A percentile compares a stretch with the other conserved stretches of the same genome.
Conservation (phyloP, 208 protist genomes). For the Zelonia costaricensis region DNA sequence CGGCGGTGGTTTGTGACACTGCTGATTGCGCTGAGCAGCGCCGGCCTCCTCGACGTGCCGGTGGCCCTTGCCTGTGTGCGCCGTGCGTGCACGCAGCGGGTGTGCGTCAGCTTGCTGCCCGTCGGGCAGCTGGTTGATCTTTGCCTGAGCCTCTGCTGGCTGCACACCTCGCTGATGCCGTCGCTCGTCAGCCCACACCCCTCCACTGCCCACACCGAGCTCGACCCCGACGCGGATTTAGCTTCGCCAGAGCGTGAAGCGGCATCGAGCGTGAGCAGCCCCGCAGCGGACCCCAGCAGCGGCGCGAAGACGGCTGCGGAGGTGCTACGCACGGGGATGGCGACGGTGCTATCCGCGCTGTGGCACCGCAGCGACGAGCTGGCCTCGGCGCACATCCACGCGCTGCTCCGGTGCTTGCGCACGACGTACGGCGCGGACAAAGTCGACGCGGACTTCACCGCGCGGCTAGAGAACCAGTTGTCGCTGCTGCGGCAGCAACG, state of each 20-base stretch:
- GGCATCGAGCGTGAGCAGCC: background rate
- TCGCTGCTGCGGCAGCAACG: background rate
- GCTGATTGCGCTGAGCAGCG: conserved; percentile 42
- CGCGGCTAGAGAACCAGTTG: conserved; percentile 55
- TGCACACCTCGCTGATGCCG: conserved; percentile 26
- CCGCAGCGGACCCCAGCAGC: no score
- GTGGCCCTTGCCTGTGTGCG: conserved; percentile 51
- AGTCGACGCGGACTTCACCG: conserved; percentile 73
- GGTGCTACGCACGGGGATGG: conserved; percentile 31
- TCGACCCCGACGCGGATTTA: no score
- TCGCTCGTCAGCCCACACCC: no score
- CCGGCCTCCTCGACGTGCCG: conserved; percentile 38
- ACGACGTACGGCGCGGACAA: conserved; percentile 50
- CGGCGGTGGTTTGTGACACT: conserved; percentile 47
- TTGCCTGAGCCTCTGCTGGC: conserved; percentile 53
- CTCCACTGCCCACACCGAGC: no score
- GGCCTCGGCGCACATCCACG: conserved; percentile 38
- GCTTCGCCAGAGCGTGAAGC: background rate
- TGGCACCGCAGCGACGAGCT: conserved; percentile 79
- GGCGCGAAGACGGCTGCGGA: background rate
- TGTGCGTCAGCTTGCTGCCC: conserved; percentile 31
- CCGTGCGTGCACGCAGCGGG: conserved; percentile 38
- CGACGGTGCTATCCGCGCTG: conserved; percentile 56
- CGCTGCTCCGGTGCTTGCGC: conserved; percentile 59
- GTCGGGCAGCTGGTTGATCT: conserved; percentile 50